These are phyloP conservation scores for Phytophthora constricta DNA, from an alignment of 352 stramenopile genomes.

Conservation along the genomic window DNA sequence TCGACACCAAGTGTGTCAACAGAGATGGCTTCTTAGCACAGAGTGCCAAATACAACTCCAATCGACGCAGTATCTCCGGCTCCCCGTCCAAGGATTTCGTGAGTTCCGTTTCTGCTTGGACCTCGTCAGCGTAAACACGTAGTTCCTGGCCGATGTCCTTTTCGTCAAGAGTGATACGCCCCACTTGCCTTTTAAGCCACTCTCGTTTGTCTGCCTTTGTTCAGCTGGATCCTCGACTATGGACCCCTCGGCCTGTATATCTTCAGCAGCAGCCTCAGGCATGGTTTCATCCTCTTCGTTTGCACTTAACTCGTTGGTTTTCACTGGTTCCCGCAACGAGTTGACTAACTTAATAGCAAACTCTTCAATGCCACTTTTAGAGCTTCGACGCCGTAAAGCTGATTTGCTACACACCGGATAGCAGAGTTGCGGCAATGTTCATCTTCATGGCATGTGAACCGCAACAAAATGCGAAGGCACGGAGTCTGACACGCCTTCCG, in stretches of 20 bases:
- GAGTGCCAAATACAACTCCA: conserved; percentile 76
- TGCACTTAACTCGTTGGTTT: conserved; percentile 5
- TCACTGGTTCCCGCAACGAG: conserved; percentile 46
- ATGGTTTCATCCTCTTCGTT: conserved; percentile 39
- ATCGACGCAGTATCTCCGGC: conserved; percentile 63
- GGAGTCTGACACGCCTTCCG: conserved; percentile 57
- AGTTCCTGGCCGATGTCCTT: conserved; percentile 42
- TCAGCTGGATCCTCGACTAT: conserved; percentile 12
- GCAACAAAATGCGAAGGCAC: conserved; percentile 67
- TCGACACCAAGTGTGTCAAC: conserved; percentile 59
- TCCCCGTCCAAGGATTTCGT: conserved; percentile 51
- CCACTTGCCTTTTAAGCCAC: conserved; percentile 40
- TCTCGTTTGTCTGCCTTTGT: conserved; percentile 7
- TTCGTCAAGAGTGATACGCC: conserved; percentile 33
- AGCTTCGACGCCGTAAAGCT: conserved; percentile 64
- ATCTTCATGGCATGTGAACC: conserved; percentile 73
- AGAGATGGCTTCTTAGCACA: conserved; percentile 81
- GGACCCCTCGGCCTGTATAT: conserved; percentile 8
- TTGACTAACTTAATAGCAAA: conserved; percentile 66
- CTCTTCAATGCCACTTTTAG: conserved; percentile 69
- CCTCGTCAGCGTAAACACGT: conserved; percentile 44
- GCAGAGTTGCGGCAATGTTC: conserved; percentile 71
- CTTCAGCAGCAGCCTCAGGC: conserved; percentile 16
- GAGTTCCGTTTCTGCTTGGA: conserved; percentile 49
- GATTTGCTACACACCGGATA: conserved; percentile 82